Evolutionary conservation across 2,329 filamentous ascomycete genomes (phyloP), one percentile per base, ranked within the genome.

Genomic region (Pseudogymnoascus verrucosus): DNA sequence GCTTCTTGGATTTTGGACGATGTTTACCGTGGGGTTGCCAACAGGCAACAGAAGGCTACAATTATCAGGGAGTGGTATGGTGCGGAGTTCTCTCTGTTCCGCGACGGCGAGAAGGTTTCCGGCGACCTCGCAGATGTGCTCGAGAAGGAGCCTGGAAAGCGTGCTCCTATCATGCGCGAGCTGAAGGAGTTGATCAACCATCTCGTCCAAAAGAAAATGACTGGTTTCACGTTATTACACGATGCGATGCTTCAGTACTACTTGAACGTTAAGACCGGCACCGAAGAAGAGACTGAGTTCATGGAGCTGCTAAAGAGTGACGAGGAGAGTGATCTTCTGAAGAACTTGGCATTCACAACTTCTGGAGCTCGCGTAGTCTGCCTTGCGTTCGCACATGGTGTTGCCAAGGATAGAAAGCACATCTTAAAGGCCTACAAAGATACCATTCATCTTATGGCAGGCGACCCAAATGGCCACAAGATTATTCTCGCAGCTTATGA

Each of bases 241-340:
- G 95, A 98, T 72, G 95, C 95, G 60, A 96, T 99, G 93, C 81
- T 97, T 65, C 93, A 99, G 74, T 99, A 97, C 77, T 97, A 93
- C 77, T 78, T 91, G 62, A 93, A 89, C 71, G 86, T 88, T 57
- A 88, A 89, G 68, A 80, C 84, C 4, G 92, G 89, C 3, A 90
- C 87, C 51, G 86, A 90, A 64, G 93, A 98, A 74, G 87, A 91
- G 44, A 89, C 82, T 34, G 92, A 96, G 70, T 97, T 96, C 72
- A 78, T 96, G 64, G 93, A 98, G 75, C 82, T 96, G 69, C 80
- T 99, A 72, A 96, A 96, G 78, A 90, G 90, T 42, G 93, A 99
- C 68, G 91, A 96, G 72, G 88, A 89, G 64, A 92, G 91, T 59
- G 93, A 98, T 74, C 77, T 97, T 66, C 82, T 95, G 67, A 96